Percentiles rank a stretch among this genome's conserved stretches.
Conservation (phyloP, 1,284 basidiomycete genomes). For the Kwoniella shivajii region DNA sequence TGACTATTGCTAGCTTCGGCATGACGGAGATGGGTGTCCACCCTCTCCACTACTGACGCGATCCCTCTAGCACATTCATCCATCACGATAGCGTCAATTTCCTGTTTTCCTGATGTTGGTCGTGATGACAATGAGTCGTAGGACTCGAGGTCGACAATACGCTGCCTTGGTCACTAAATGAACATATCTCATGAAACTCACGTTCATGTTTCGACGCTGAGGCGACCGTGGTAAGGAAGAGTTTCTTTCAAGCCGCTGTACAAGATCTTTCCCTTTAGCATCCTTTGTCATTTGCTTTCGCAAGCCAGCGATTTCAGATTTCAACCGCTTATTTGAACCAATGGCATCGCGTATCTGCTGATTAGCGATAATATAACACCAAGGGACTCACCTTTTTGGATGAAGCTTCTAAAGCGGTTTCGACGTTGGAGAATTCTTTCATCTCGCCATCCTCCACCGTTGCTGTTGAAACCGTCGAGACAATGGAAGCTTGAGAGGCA, state of each 20-base stretch:
- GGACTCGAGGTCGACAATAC: slow-evolving; percentile 28
- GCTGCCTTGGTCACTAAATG: slow-evolving; percentile 20
- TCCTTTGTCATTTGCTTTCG: slow-evolving; percentile 31
- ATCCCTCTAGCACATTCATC: slow-evolving; percentile 37
- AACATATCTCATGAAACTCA: slow-evolving; percentile 28
- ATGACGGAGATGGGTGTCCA: slow-evolving; percentile 32
- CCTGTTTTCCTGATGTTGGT: slow-evolving; percentile 21
- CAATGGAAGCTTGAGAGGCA: slow-evolving; percentile 16
- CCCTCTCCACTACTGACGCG: slow-evolving; percentile 31
- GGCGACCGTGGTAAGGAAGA: slow-evolving; percentile 52
- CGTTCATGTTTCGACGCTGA: slow-evolving; percentile 52
- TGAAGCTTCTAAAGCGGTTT: slow-evolving; percentile 20
- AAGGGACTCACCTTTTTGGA: slow-evolving; percentile 23
- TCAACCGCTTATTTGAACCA: slow-evolving; percentile 29
- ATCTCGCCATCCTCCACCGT: slow-evolving; percentile 13
- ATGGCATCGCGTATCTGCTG: slow-evolving; percentile 32
- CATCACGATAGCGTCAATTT: slow-evolving; percentile 32
- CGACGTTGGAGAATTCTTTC: slow-evolving; percentile 20
- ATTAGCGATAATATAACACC: neutral
- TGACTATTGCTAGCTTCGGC: slow-evolving; percentile 34
- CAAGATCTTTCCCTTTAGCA: slow-evolving; percentile 12
- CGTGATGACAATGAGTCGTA: slow-evolving; percentile 23
- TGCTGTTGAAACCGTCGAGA: neutral
- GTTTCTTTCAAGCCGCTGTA: slow-evolving; percentile 19
- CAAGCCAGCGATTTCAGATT: slow-evolving; percentile 27